A percentile compares a stretch with the other conserved stretches of the same genome.
Conservation (phyloP, 805 yeast species). For the Nakazawaea peltata region DNA sequence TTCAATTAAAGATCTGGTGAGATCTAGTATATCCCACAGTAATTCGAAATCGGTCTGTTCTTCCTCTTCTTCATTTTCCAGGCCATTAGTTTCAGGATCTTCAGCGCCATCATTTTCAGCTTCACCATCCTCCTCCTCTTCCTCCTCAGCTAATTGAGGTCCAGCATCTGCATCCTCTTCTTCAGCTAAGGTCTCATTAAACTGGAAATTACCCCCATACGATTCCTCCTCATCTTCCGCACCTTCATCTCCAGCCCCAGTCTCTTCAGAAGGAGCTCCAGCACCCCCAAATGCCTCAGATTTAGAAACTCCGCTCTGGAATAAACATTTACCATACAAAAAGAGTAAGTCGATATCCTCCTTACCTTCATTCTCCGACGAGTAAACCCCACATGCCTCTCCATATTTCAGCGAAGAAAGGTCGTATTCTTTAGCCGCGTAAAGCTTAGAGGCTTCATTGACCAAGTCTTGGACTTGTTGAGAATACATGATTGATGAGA, state of each 20-base stretch:
- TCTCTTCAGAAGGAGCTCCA: constrained; percentile 15
- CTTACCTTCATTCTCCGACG: constrained; percentile 40
- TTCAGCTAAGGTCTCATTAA: constrained; percentile 26
- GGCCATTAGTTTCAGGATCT: constrained; percentile 12
- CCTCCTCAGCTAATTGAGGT: constrained; percentile 15
- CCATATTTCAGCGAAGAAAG: constrained; percentile 65
- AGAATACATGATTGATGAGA: constrained; percentile 22
- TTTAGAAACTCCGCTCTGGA: constrained; percentile 64
- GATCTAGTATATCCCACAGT: constrained; percentile 83
- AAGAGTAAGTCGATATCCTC: constrained; percentile 70
- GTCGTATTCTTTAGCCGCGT: constrained; percentile 59
- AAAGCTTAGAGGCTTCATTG: constrained; percentile 54
- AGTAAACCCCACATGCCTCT: constrained; percentile 56
- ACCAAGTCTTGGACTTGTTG: constrained; percentile 39
- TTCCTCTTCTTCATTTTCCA: constrained; percentile 25
- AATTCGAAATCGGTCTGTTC: constrained; percentile 72
- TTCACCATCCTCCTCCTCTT: constrained; percentile 19
- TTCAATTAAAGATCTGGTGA: constrained; percentile 63
- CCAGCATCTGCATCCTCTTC: constrained; percentile 20
- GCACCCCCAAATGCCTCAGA: constrained; percentile 69
- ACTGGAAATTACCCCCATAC: constrained; percentile 21
- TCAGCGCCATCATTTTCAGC: constrained; percentile 17
- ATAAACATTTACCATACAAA: constrained; percentile 74
- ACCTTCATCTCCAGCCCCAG: constrained; percentile 15
- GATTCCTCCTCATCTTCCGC: constrained; percentile 19